These are phyloP conservation scores for Anisodus tanguticus DNA, from an alignment of 257 asterid genomes.

Conservation along the genomic window DNA sequence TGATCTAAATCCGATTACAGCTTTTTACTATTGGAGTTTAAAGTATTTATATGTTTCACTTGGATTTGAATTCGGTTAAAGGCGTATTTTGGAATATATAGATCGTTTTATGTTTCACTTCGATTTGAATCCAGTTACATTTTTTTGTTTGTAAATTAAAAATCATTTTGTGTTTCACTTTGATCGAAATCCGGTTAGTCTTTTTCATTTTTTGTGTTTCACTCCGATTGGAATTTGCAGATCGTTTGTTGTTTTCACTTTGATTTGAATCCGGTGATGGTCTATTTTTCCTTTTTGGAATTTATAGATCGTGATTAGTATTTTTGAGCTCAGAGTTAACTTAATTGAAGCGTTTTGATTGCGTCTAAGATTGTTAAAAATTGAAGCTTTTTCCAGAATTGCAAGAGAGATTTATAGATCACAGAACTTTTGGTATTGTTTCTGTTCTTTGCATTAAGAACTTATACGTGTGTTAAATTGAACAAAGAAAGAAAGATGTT, in stretches of 20 bases:
- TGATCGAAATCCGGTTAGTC: neutral
- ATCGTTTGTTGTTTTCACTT: neutral
- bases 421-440: neutral
- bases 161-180: neutral
- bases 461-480: neutral
- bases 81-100: neutral
- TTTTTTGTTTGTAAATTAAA: neutral
- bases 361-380: neutral
- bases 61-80: neutral
- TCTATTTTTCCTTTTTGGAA: neutral
- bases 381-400: conserved; percentile 18
- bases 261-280: neutral
- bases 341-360: neutral
- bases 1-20: neutral
- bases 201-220: neutral
- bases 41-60: too few relatives aligned
- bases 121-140: neutral
- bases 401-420: conserved; percentile 5
- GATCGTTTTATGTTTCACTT: neutral
- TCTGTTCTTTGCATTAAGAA: neutral
- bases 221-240: neutral
- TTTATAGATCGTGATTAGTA: neutral
- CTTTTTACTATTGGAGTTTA: too few relatives aligned
- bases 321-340: neutral
- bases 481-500: neutral